A percentile compares a stretch with the other conserved stretches of the same genome.
Conservation (phyloP, 108 stramenopile genomes). For the Ochromonas danica region DNA sequence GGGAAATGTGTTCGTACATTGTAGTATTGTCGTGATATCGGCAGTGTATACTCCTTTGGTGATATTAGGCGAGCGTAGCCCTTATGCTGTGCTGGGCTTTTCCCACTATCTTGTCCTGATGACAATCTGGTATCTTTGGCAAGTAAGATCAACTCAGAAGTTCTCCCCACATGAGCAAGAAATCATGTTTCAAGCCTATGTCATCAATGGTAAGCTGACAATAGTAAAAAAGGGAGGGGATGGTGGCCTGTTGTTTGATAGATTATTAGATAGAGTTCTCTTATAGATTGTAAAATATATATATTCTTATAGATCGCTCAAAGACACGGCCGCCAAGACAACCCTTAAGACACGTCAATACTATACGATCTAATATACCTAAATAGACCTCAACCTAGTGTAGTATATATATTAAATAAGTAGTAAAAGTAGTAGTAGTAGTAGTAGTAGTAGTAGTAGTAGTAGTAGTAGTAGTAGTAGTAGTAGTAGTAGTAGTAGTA, state of each 20-base stretch:
- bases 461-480: constrained; percentile 11
- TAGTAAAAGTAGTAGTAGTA: constrained; percentile 28
- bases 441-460: constrained; percentile 3
- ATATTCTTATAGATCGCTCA: constrained; percentile 35
- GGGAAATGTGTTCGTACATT: too few species aligned
- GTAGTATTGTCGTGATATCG: too few species aligned
- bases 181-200: too few species aligned
- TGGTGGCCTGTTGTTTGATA: constrained; percentile 32
- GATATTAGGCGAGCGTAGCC: too few species aligned
- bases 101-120: too few species aligned
- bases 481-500: constrained; percentile 25
- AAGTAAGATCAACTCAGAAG: too few species aligned
- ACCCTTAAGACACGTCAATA: constrained; percentile 32
- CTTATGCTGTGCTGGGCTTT: too few species aligned
- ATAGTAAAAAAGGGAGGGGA: constrained; percentile 29
- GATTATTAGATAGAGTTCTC: constrained; percentile 34
- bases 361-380: constrained; percentile 10
- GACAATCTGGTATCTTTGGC: too few species aligned
- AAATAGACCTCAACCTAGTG: constrained; percentile 27
- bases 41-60: too few species aligned
- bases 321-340: constrained; percentile 34
- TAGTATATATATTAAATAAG: background rate
- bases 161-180: too few species aligned
- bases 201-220: too few species aligned
- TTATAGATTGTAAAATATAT: constrained; percentile 26